Base-by-base conservation (phyloP, 495 filamentous ascomycete genomes). In the Talaromyces thailandensis region DNA sequence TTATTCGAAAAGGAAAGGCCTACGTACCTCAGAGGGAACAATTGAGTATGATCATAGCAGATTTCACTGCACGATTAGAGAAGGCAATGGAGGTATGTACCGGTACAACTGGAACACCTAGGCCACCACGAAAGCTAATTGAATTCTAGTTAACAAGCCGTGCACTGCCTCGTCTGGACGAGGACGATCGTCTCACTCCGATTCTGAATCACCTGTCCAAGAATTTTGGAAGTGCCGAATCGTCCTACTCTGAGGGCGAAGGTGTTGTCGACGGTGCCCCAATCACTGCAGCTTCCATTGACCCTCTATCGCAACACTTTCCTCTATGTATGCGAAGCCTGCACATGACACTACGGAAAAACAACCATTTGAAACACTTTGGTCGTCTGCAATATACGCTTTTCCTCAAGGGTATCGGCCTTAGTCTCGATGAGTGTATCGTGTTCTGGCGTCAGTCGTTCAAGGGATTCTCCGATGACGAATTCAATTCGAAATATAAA, bases 361-460 rank as follows among this genome's bases (percentile, higher is more conserved):
- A 93, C 70, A 85, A 86, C 31, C 90, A 98, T 62, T 78, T 99
- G 58, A 96, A 96, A 69, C 93, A 99, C 73, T 96, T 81, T 66
- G 95, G 92, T 16, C 90, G 95, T 63, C 82, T 97, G 23, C 95
- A 99, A 75, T 99, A 98, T 78, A 90, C 88, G 0, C 84, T 99
- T 21, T 99, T 99, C 82, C 82, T 99, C 62, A 99, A 99, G 78
- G 95, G 95, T 32, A 90, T 99, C 64, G 95, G 95, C 0, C 81
- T 99, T 9, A 90, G 83, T 57, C 79, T 98, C 8, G 91, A 97
- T 66, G 93, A 99, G 68, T 92, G 86, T 69, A 84, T 99, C n/a
- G 66, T 89, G 9, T 99, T 98, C 79, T 99, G 95, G 95, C 88
- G 95, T 7, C 82, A 84, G 60, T 75, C 80, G 12, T 98, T 98